Conservation (phyloP, 2,329 filamentous ascomycete genomes). For the Aspergillus sp. region DNA sequence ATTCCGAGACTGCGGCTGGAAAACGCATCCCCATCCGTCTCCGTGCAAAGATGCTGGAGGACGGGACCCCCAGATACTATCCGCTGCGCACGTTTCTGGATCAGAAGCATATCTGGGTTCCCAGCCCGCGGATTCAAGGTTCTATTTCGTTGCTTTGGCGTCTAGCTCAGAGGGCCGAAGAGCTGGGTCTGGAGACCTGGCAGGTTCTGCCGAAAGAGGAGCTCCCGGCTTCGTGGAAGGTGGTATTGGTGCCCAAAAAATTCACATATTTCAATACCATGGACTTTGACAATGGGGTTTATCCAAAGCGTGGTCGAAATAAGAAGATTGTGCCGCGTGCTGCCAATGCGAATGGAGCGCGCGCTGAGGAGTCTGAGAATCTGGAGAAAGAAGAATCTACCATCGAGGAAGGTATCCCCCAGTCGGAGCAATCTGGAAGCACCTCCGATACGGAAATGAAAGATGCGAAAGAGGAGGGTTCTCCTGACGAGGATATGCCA, state of each 20-base stretch:
- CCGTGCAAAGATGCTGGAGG: slow-evolving; percentile 9
- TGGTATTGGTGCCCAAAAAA: not conserved
- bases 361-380: not conserved
- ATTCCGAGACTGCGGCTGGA: not conserved
- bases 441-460: too few species aligned
- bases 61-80: slow-evolving; percentile 4
- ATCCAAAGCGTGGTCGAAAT: not conserved
- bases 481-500: too few species aligned
- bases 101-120: slow-evolving; percentile 4
- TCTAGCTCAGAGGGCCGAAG: slow-evolving; percentile 8
- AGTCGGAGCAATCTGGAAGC: too few species aligned
- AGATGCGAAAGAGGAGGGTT: too few species aligned
- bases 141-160: slow-evolving; percentile 10
- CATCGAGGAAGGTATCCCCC: too few species aligned
- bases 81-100: slow-evolving; percentile 13
- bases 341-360: not conserved
- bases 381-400: too few species aligned
- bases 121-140: slow-evolving; percentile 7
- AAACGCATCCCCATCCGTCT: slow-evolving; percentile 6
- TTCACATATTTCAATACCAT: not conserved
- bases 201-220: slow-evolving; percentile 8
- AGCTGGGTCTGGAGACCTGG: slow-evolving; percentile 9
- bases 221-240: slow-evolving; percentile 11
- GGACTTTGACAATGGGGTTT: not conserved
- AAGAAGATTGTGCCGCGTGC: not conserved